A percentile compares a stretch with the other conserved stretches of the same genome.
These are phyloP conservation scores for Tuctoria greenei DNA, from an alignment of 176 grass and related monocot species.

Conservation along the genomic window DNA sequence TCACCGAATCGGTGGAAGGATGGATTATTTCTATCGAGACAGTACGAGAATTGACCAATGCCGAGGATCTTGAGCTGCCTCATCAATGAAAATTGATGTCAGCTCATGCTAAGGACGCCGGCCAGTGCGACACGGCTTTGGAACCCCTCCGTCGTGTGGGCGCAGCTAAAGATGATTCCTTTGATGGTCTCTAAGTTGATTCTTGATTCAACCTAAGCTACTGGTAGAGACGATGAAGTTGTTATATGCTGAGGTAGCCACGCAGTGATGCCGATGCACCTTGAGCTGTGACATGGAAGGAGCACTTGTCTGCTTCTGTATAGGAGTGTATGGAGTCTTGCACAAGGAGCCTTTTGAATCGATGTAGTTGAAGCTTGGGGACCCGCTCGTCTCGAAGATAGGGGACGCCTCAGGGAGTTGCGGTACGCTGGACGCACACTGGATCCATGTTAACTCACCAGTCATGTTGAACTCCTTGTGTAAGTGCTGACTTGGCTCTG, in stretches of 20 bases:
- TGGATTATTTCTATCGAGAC: neutral
- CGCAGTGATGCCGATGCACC: too few species aligned
- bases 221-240: neutral
- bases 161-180: neutral
- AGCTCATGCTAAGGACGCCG: neutral
- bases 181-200: neutral
- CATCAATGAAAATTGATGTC: neutral
- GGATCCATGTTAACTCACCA: neutral
- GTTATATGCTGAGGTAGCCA: neutral
- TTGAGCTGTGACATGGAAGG: neutral
- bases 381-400: neutral
- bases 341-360: too few species aligned
- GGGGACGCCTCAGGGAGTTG: neutral
- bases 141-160: neutral
- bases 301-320: too few species aligned
- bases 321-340: too few species aligned
- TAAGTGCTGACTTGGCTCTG: neutral
- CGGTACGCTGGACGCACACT: neutral
- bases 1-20: neutral
- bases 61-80: neutral
- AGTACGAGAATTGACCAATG: neutral
- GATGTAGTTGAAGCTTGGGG: too few species aligned
- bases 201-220: neutral
- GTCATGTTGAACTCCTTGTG: neutral
- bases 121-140: neutral